Conservation (phyloP, 306 rosid species). For the Corylus americana region DNA sequence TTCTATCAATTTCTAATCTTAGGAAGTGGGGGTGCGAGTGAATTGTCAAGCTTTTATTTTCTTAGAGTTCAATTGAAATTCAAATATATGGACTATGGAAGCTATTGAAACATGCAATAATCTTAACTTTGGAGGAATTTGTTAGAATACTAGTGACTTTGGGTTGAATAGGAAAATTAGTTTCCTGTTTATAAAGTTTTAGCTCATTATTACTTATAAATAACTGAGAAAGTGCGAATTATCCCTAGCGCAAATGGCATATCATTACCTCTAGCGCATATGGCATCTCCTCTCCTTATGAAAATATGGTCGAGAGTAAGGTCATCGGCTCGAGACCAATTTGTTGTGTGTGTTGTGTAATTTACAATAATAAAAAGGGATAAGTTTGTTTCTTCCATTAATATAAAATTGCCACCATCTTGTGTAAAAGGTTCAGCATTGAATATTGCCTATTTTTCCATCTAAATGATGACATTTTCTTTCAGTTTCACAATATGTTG, state of each 20-base stretch:
- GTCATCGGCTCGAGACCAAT: background rate
- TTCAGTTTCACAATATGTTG: background rate
- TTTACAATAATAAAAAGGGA: background rate
- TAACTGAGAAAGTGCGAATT: background rate
- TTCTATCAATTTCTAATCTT: no score
- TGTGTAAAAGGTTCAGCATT: background rate
- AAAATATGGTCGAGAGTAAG: background rate
- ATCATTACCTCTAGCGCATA: no score
- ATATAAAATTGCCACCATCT: background rate
- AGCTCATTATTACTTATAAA: background rate
- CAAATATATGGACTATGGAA: background rate
- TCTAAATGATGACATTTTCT: background rate
- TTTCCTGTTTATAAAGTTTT: background rate
- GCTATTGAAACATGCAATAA: background rate
- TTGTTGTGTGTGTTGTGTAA: background rate
- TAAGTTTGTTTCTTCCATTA: background rate
- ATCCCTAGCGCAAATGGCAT: background rate
- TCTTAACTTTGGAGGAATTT: background rate
- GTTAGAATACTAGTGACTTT: background rate
- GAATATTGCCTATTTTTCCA: background rate
- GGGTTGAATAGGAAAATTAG: background rate
- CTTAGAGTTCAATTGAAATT: background rate
- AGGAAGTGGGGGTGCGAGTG: background rate
- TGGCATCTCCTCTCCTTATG: background rate
- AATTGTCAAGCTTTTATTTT: background rate